A percentile compares a stretch with the other conserved stretches of the same genome.
Conservation (phyloP, 2,329 filamentous ascomycete genomes). For the Coleophoma crateriformis region DNA sequence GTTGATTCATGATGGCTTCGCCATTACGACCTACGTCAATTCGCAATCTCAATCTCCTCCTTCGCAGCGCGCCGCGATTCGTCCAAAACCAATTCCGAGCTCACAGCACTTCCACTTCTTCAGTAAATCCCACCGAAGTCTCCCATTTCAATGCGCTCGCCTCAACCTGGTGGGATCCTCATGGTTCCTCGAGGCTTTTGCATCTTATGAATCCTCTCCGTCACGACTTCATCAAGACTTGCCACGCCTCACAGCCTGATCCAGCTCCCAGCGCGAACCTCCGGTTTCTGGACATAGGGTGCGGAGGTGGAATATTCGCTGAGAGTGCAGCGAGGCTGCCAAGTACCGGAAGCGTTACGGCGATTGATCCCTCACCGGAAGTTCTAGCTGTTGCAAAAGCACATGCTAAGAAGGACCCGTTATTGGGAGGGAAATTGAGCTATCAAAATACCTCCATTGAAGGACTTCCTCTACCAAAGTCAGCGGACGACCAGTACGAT, state of each 20-base stretch:
- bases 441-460: constrained; percentile 80
- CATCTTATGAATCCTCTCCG: constrained; percentile 98
- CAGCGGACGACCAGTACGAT: constrained; percentile 54
- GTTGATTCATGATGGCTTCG: constrained; percentile 1
- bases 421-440: constrained; percentile 54
- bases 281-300: constrained; percentile 85
- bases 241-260: constrained; percentile 51
- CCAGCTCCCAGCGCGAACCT: constrained; percentile 37
- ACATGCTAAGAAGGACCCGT: constrained; percentile 72
- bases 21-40: constrained; percentile 19
- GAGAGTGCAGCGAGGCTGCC: constrained; percentile 73
- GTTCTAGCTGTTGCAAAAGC: constrained; percentile 70
- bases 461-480: constrained; percentile 43
- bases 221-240: constrained; percentile 81
- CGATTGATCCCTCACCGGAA: constrained; percentile 71
- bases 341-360: constrained; percentile 59
- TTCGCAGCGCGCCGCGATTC: constrained; percentile 22
- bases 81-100: constrained; percentile 22
- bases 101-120: constrained; percentile 38
- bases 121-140: constrained; percentile 83
- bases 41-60: constrained; percentile 23
- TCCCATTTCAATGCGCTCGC: constrained; percentile 93
- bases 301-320: constrained; percentile 93
- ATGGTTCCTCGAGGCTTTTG: constrained; percentile 84
- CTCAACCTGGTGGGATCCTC: constrained; percentile 93